Conservation (phyloP, 2,329 filamentous ascomycete genomes). For the Gaeumannomyces sp. region DNA sequence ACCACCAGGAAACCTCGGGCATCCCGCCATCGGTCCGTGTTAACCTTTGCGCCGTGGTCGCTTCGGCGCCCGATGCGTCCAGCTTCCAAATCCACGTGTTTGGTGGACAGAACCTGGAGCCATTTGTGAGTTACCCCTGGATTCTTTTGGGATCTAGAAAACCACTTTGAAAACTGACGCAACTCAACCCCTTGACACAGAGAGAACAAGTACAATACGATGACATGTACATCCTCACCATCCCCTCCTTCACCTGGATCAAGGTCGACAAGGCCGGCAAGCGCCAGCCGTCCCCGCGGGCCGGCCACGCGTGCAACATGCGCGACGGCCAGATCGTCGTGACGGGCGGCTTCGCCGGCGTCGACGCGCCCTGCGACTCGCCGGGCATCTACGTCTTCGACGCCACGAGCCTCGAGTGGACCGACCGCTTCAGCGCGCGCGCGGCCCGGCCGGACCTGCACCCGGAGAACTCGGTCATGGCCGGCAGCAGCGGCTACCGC, state of each 20-base stretch:
- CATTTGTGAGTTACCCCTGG: slow-evolving; percentile 38
- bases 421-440: slow-evolving; percentile 53
- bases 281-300: slow-evolving; percentile 50
- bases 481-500: slow-evolving; percentile 56
- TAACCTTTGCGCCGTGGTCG: slow-evolving; percentile 65
- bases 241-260: slow-evolving; percentile 70
- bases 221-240: slow-evolving; percentile 69
- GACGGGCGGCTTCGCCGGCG: slow-evolving; percentile 62
- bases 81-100: slow-evolving; percentile 76
- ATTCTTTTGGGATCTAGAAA: background rate
- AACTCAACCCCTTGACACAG: slow-evolving; percentile 19
- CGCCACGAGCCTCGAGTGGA: slow-evolving; percentile 58
- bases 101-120: slow-evolving; percentile 67
- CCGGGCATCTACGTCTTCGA: slow-evolving; percentile 71
- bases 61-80: slow-evolving; percentile 63
- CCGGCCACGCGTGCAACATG: slow-evolving; percentile 61
- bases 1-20: slow-evolving; percentile 65
- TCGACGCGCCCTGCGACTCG: slow-evolving; percentile 55
- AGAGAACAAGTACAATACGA: slow-evolving; percentile 52
- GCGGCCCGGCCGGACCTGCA: slow-evolving; percentile 40
- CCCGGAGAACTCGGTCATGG: slow-evolving; percentile 45
- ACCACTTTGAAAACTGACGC: background rate
- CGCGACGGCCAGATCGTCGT: slow-evolving; percentile 67
- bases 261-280: slow-evolving; percentile 50
- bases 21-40: slow-evolving; percentile 54